phyloP scores from a whole-genome alignment of 495 filamentous ascomycete species.

The Aspergillus affinis region DNA sequence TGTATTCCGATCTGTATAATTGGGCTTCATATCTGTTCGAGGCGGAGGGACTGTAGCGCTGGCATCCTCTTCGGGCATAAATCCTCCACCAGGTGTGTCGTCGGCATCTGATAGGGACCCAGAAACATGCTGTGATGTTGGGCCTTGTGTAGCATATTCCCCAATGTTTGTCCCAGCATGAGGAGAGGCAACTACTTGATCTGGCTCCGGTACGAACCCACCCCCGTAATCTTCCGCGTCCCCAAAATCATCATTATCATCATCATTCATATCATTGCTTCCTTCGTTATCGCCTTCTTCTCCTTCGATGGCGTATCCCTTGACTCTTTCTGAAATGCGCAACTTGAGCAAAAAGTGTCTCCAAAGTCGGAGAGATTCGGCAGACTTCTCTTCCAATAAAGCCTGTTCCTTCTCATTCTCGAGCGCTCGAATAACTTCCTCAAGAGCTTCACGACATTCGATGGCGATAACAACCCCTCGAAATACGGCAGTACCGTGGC shows the following conservation, averaged over 20 bases:
- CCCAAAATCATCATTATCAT: conserved; percentile 22
- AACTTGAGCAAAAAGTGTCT: conserved; percentile 70
- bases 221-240: conserved; percentile 32
- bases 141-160: neutral
- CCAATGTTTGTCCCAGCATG: neutral
- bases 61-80: conserved; percentile 23
- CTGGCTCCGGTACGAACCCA: conserved; percentile 50
- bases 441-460: conserved; percentile 69
- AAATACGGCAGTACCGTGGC: conserved; percentile 76
- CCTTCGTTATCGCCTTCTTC: conserved; percentile 33
- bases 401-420: conserved; percentile 58
- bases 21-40: neutral
- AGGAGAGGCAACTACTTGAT: conserved; percentile 27
- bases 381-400: conserved; percentile 54
- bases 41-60: neutral
- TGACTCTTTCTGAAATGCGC: conserved; percentile 75
- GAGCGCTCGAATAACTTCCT: conserved; percentile 63
- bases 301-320: conserved; percentile 57
- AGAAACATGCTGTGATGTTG: neutral
- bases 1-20: neutral
- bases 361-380: conserved; percentile 69
- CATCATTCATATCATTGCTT: conserved; percentile 15
- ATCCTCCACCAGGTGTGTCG: conserved; percentile 25
- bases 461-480: conserved; percentile 72
- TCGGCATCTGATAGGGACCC: neutral